Base-by-base conservation (phyloP, 495 filamentous ascomycete species). In the Hyaloscypha bicolor region DNA sequence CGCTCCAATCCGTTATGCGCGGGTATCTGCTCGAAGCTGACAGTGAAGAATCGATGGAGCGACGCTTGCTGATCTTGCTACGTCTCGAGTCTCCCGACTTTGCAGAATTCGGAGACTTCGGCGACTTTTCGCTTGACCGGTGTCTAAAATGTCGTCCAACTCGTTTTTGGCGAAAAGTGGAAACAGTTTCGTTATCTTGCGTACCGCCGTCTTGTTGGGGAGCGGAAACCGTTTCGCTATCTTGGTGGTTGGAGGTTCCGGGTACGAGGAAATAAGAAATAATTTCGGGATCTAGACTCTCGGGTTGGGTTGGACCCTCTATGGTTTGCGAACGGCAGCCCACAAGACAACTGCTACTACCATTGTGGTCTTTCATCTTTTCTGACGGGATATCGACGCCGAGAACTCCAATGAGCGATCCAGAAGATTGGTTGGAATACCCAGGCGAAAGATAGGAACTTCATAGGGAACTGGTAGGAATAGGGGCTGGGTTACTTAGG, bases 1-100 rank as follows among this genome's bases (percentile, higher is more conserved):
- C 64, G 30, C 64, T 69, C 70, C 70, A 69, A 29, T 72, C 64
- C n/a, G 48, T 35, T 33, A 69, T 60, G 60, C 64, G 64, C 19
- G 16, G 39, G 31, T 59, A 55, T 29, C 56, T 63, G n/a, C n/a
- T 68, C 30, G 25, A 19, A 9, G 14, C 25, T 2, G 65, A 67
- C 5, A 39, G 25, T 22, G 69, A 60, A 14, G 69, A 62, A 5
- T 9, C 22, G 12, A 19, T 53, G 6, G 60, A 69, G 51, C 39
- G 52, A 16, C 22, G 11, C 1, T 22, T 65, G 45, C 19, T 45
- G 9, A 39, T 19, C 22, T 62, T 59, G n/a, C 51, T 30, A 22
- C 37, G 62, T 25, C 25, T 58, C 42, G 60, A 60, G 6, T 37
- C 55, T 19, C 35, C 55, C 9, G 61, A 64, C 16, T 37, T 45